Conservation (phyloP, 1,284 basidiomycete species). For the Cryptococcus neoformans region DNA sequence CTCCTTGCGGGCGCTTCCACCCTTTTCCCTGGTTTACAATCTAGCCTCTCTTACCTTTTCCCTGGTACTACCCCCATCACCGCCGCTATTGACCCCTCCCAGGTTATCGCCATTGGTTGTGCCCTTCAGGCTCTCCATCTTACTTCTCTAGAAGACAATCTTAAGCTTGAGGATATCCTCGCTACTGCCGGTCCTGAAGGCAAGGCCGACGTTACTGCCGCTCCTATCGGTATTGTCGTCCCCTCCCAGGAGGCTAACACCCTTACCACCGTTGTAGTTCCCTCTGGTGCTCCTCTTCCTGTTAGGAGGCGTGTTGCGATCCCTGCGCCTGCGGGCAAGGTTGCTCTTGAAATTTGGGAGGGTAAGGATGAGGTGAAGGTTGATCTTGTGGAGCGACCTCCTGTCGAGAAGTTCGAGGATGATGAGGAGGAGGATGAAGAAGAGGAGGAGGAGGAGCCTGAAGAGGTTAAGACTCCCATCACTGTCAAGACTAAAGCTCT, state of each 20-base stretch:
- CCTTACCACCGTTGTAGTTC: slow-evolving; percentile 59
- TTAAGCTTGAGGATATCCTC: slow-evolving; percentile 51
- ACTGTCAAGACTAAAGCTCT: slow-evolving; percentile 60
- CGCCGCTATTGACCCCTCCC: slow-evolving; percentile 74
- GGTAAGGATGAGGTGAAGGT: slow-evolving; percentile 75
- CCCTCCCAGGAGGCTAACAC: slow-evolving; percentile 58
- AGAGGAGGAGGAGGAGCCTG: slow-evolving; percentile 65
- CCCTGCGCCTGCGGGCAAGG: slow-evolving; percentile 59
- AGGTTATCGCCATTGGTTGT: slow-evolving; percentile 83
- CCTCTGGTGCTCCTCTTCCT: slow-evolving; percentile 74
- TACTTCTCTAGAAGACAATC: slow-evolving; percentile 53
- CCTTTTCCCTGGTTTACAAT: slow-evolving; percentile 78
- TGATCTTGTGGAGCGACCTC: slow-evolving; percentile 58
- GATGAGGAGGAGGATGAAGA: slow-evolving; percentile 58
- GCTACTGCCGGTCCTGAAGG: slow-evolving; percentile 54
- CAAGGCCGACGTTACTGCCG: slow-evolving; percentile 57
- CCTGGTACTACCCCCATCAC: slow-evolving; percentile 58
- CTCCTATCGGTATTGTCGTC: slow-evolving; percentile 76
- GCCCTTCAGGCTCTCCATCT: slow-evolving; percentile 81
- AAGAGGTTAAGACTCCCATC: slow-evolving; percentile 63
- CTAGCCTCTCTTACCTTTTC: slow-evolving; percentile 68
- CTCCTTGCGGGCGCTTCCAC: slow-evolving; percentile 88
- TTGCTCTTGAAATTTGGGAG: slow-evolving; percentile 85
- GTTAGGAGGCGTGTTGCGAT: slow-evolving; percentile 67
- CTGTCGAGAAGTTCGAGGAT: slow-evolving; percentile 39